Evolutionary conservation across 371 early-diverging fungal genomes (phyloP).

Genomic region (Homolaphlyctis polyrhiza): DNA sequence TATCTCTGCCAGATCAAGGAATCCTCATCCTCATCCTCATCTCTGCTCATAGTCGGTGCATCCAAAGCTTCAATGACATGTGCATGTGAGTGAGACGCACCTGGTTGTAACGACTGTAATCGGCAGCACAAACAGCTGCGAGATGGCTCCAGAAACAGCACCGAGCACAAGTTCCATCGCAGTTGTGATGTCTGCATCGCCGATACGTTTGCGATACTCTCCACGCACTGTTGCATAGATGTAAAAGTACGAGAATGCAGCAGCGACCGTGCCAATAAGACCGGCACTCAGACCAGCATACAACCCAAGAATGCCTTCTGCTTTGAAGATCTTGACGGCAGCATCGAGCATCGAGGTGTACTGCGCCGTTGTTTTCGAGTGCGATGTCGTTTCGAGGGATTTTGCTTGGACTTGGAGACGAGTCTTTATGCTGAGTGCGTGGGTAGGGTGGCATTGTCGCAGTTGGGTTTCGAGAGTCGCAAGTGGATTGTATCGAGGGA

Average conservation of each 20-base stretch:
- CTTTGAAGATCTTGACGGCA: constrained; percentile 67
- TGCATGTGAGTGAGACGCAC: no score
- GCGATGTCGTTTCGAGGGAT: constrained; percentile 19
- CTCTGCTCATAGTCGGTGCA: no score
- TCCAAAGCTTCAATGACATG: no score
- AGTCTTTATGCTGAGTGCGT: constrained; percentile 75
- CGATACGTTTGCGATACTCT: constrained; percentile 7
- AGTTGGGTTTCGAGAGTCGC: neutral
- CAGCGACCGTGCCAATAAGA: constrained; percentile 73
- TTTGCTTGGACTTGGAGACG: constrained; percentile 83
- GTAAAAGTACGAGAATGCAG: constrained; percentile 93
- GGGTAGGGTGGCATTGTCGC: neutral
- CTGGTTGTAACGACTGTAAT: constrained; percentile 83
- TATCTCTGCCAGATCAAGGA: constrained; percentile 43
- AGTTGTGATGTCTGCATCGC: constrained; percentile 50
- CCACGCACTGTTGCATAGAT: constrained; percentile 77
- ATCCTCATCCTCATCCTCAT: no score
- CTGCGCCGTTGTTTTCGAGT: constrained; percentile 22
- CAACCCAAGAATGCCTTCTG: constrained; percentile 86
- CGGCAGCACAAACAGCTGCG: constrained; percentile 87
- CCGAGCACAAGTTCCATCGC: constrained; percentile 82
- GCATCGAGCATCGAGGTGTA: constrained; percentile 76
- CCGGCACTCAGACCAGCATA: constrained; percentile 89
- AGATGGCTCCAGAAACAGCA: constrained; percentile 85
- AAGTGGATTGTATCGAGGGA: no score